phyloP scores from a whole-genome alignment of 495 filamentous ascomycete genomes.

The Podospora pseudopauciseta region DNA sequence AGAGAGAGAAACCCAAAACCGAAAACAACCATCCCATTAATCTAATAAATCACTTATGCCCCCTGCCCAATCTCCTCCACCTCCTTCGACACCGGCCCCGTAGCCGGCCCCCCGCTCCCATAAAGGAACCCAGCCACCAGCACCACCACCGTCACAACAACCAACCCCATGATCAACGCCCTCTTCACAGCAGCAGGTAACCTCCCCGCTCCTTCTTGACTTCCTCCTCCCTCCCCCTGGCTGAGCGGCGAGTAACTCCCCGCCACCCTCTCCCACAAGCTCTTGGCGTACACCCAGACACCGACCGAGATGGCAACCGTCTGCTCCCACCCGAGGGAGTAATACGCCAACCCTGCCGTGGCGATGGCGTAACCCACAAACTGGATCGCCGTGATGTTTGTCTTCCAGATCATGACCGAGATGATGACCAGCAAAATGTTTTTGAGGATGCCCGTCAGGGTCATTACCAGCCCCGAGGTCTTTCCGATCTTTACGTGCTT shows the following conservation, averaged over 20 bases:
- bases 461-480: slow-evolving; percentile 72
- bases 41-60: background rate
- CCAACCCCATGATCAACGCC: slow-evolving; percentile 56
- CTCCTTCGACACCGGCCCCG: background rate
- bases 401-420: slow-evolving; percentile 64
- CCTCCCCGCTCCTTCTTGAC: slow-evolving; percentile 13
- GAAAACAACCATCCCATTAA: background rate
- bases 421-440: slow-evolving; percentile 67
- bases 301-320: slow-evolving; percentile 58
- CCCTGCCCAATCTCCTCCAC: background rate
- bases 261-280: slow-evolving; percentile 29
- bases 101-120: slow-evolving; percentile 3
- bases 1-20: background rate
- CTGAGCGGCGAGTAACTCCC: slow-evolving; percentile 31
- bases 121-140: slow-evolving; percentile 36
- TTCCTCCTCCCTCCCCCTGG: slow-evolving; percentile 13
- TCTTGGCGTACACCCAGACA: slow-evolving; percentile 60
- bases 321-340: slow-evolving; percentile 64
- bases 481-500: slow-evolving; percentile 57
- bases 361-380: slow-evolving; percentile 64
- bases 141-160: slow-evolving; percentile 54
- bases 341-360: slow-evolving; percentile 60
- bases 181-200: slow-evolving; percentile 63
- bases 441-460: slow-evolving; percentile 71
- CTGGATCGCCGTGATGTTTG: slow-evolving; percentile 56